Base-by-base conservation (phyloP, 164 flowering plant genomes). In the Macadamia integrifolia region DNA sequence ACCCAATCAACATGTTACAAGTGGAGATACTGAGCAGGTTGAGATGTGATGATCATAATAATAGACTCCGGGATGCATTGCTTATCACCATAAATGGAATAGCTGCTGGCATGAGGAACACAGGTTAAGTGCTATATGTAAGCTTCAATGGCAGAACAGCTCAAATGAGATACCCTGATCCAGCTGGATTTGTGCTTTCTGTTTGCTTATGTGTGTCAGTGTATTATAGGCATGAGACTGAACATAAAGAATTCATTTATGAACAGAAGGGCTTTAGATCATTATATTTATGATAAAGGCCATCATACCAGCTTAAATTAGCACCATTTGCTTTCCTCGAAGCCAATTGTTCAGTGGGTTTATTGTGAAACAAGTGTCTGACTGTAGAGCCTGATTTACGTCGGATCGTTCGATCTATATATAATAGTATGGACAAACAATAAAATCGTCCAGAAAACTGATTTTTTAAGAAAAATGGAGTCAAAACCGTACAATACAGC, bases 41-140 rank as follows among this genome's bases (percentile, higher is more conserved):
- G 76, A 86, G 98, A 67, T 67, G 81, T 3, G 98, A 93, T 48
- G 86, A 85, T 18, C 87, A 88, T 57, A 91, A 91, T 64, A 58
- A 75, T 67, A 86, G 87, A 70, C 88, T 91, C 44, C 77, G 97
- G 74, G 98, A 93, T 83, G 92, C 97, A 9, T 73, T 91, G 76
- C 96, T 89, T 9, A 88, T 93, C 65, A 93, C 96, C 29, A 88
- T 93, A 17, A 93, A 93, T 75, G 97, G 97, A 14, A 93, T 93
- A 66, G 97, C 98, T 60, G 96, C 98, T 61, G 98, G 98, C 65
- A 93, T 91, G 97, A 91, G 91, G 78, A 93, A 93, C 80, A 93
- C 98, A 18, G 97, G 98, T 71, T 93, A 80, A 82, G 23, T 23
- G 23, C 23, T 23, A 23, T 23, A 23, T 23, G 23, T 23, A 23